Conservation (phyloP, 2,329 filamentous ascomycete species). For the Monosporascus cannonballus region DNA sequence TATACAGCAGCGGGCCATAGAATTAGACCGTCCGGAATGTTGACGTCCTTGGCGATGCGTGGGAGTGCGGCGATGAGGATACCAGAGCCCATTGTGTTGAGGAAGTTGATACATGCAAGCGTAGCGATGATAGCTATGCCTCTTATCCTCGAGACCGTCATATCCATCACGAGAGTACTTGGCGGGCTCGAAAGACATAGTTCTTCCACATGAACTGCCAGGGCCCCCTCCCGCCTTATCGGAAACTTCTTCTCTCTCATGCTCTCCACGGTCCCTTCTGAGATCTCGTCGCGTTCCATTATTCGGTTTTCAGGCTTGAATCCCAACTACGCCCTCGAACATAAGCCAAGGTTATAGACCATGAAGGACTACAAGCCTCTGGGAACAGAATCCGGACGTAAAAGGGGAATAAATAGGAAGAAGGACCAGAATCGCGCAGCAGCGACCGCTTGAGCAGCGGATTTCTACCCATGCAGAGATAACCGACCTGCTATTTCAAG, state of each 20-base stretch:
- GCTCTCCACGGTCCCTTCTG: neutral
- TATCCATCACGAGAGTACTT: neutral
- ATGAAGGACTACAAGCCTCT: too few species aligned
- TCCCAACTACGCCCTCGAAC: too few species aligned
- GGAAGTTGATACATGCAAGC: slow-evolving; percentile 28
- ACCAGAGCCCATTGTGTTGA: slow-evolving; percentile 31
- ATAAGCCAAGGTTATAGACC: too few species aligned
- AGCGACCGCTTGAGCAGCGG: neutral
- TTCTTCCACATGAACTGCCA: neutral
- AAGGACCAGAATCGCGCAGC: neutral
- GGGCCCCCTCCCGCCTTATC: neutral
- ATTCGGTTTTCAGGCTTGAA: neutral
- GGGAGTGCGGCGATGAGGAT: slow-evolving; percentile 32
- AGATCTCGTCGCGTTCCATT: neutral
- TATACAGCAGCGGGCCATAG: slow-evolving; percentile 21
- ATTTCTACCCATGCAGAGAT: neutral
- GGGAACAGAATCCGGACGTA: too few species aligned
- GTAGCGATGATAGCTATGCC: slow-evolving; percentile 25
- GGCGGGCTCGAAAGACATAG: neutral
- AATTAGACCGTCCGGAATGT: slow-evolving; percentile 21
- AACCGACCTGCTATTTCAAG: too few species aligned
- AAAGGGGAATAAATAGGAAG: neutral
- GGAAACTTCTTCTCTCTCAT: neutral
- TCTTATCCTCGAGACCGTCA: slow-evolving; percentile 17
- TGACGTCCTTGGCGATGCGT: slow-evolving; percentile 30